phyloP scores from a whole-genome alignment of 2,329 filamentous ascomycete species.

The Tolypocladium endophyticum region DNA sequence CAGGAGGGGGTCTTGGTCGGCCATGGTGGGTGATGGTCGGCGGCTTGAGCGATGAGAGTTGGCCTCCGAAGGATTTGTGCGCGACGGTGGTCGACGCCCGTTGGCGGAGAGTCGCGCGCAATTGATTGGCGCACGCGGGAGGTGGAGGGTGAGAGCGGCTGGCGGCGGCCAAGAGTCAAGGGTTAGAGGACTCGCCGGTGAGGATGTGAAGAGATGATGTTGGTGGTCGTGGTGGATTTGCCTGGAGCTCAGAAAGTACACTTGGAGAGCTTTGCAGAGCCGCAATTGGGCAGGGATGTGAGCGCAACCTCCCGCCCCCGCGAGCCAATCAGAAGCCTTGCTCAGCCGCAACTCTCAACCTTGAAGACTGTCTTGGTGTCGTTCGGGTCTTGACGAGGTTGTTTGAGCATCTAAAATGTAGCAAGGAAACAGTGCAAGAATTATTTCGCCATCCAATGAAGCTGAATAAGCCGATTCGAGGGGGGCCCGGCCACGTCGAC shows the following conservation, averaged over 20 bases:
- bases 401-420: neutral
- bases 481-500: neutral
- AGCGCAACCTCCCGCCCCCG: neutral
- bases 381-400: no score
- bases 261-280: neutral
- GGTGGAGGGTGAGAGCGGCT: neutral
- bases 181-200: neutral
- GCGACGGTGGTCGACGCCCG: neutral
- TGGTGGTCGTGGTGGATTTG: neutral
- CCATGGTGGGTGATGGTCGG: slow-evolving; percentile 12
- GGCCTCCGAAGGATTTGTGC: neutral
- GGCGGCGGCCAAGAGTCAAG: neutral
- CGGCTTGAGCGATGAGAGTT: neutral
- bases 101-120: neutral
- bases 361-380: no score
- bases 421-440: neutral
- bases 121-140: neutral
- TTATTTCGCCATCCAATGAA: neutral
- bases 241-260: neutral
- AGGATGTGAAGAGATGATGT: neutral
- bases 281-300: neutral
- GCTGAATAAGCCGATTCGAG: neutral
- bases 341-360: neutral
- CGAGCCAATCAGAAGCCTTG: neutral
- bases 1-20: slow-evolving; percentile 65